phyloP scores from a whole-genome alignment of 2,329 filamentous ascomycete genomes.

The Daldinia eschscholtzii region DNA sequence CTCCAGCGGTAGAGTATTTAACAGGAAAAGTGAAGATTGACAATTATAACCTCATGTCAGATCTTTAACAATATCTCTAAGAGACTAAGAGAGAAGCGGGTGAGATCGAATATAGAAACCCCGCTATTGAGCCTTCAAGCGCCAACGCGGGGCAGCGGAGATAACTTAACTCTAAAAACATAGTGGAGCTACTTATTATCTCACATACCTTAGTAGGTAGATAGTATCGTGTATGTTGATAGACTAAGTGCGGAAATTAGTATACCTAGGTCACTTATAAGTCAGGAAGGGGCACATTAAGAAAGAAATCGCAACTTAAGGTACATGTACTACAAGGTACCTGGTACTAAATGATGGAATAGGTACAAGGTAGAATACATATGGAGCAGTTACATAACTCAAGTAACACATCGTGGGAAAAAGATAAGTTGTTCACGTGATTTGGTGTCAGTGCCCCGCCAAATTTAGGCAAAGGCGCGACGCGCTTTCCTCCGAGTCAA shows the following conservation, averaged over 20 bases:
- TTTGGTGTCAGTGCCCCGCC: conserved; percentile 47
- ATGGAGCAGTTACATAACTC: neutral
- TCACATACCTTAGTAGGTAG: neutral
- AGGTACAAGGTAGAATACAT: too few relatives aligned
- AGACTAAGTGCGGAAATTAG: neutral
- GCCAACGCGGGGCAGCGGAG: conserved; percentile 24
- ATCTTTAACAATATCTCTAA: neutral
- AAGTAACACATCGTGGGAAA: neutral
- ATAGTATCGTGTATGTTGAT: neutral
- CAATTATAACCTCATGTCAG: neutral
- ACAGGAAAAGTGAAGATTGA: neutral
- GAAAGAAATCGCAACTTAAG: neutral
- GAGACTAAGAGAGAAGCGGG: neutral
- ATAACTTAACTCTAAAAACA: conserved; percentile 21
- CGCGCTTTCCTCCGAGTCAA: conserved; percentile 48
- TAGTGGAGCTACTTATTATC: conserved; percentile 9
- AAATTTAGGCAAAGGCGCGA: conserved; percentile 39
- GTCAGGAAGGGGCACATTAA: neutral
- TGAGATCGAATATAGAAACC: conserved; percentile 7
- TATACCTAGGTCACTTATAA: neutral
- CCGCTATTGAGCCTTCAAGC: conserved; percentile 15
- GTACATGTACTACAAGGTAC: too few relatives aligned
- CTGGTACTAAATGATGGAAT: too few relatives aligned
- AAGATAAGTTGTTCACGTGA: conserved; percentile 43
- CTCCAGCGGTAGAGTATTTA: neutral